These are phyloP conservation scores for Globisporangium solare DNA, from an alignment of 352 stramenopile genomes.

Conservation along the genomic window DNA sequence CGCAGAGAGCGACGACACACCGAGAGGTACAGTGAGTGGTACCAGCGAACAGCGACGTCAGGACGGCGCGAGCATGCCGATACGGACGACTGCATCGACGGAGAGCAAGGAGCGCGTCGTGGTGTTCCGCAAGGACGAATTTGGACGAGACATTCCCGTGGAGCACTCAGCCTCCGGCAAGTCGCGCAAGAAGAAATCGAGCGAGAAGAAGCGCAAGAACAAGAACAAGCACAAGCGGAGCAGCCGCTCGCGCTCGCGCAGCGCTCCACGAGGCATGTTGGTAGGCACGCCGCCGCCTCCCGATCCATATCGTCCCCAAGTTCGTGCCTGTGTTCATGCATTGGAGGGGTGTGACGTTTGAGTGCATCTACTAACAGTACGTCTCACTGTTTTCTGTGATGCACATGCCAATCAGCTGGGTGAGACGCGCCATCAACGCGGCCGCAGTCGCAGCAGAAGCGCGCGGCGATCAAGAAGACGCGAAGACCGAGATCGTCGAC, in stretches of 20 bases:
- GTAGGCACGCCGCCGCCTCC: conserved; percentile 42
- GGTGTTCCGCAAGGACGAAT: conserved; percentile 65
- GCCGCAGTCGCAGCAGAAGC: conserved; percentile 13
- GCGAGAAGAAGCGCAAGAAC: conserved; percentile 20
- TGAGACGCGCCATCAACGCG: conserved; percentile 22
- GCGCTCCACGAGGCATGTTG: conserved; percentile 14
- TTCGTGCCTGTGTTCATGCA: conserved; percentile 10
- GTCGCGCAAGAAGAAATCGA: conserved; percentile 5
- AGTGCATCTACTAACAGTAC: neutral
- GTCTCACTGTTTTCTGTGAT: neutral
- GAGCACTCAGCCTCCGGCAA: conserved; percentile 12
- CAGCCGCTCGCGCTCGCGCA: conserved; percentile 18
- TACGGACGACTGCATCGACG: conserved; percentile 5
- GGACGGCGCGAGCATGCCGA: neutral
- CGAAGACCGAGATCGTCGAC: no score
- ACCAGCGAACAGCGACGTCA: neutral
- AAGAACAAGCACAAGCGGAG: conserved; percentile 18
- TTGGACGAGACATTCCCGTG: conserved; percentile 53
- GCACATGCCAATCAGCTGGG: conserved; percentile 27
- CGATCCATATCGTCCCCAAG: conserved; percentile 61
- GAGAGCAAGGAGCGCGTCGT: neutral
- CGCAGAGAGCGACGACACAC: no score
- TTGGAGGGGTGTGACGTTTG: no score
- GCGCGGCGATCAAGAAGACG: no score
- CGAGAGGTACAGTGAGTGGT: no score